These are phyloP conservation scores for Leccinum subtestaceum DNA, from an alignment of 768 basidiomycete species.

Conservation along the genomic window DNA sequence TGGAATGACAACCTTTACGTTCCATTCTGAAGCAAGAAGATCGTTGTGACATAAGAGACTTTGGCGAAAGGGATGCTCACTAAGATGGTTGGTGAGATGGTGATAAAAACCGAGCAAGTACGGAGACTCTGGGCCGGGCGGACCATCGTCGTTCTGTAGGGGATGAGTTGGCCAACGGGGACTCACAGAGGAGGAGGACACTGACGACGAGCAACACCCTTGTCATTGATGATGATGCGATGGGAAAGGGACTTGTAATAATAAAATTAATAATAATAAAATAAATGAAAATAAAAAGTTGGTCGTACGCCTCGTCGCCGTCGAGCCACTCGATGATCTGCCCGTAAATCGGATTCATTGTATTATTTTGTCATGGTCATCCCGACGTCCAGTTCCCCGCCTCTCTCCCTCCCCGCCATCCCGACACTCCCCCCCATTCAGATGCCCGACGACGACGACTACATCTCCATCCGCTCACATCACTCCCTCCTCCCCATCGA, in stretches of 20 bases:
- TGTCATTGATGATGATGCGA: constrained; percentile 12
- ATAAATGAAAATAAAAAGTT: constrained; percentile 4
- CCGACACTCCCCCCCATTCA: constrained; percentile 45
- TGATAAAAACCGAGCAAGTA: constrained; percentile 71
- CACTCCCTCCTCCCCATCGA: constrained; percentile 35
- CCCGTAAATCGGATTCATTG: constrained; percentile 14
- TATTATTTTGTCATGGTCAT: constrained; percentile 20
- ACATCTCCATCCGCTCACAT: constrained; percentile 22
- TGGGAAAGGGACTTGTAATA: background rate
- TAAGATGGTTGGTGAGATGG: constrained; percentile 55
- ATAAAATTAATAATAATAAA: background rate
- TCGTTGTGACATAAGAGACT: constrained; percentile 8
- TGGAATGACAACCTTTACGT: constrained; percentile 78
- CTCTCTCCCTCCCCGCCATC: constrained; percentile 34
- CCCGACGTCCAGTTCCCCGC: constrained; percentile 14
- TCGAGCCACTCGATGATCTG: constrained; percentile 9
- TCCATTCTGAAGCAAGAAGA: constrained; percentile 51
- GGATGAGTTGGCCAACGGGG: background rate
- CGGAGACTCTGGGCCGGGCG: constrained; percentile 69
- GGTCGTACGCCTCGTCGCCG: constrained; percentile 5
- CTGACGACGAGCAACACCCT: constrained; percentile 46
- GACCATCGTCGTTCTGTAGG: constrained; percentile 79
- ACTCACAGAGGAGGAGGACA: constrained; percentile 5
- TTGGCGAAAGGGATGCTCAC: constrained; percentile 36
- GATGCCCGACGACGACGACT: constrained; percentile 36